phyloP scores from a whole-genome alignment of 2,329 filamentous ascomycete species.

The Podosphaera aphanis region DNA sequence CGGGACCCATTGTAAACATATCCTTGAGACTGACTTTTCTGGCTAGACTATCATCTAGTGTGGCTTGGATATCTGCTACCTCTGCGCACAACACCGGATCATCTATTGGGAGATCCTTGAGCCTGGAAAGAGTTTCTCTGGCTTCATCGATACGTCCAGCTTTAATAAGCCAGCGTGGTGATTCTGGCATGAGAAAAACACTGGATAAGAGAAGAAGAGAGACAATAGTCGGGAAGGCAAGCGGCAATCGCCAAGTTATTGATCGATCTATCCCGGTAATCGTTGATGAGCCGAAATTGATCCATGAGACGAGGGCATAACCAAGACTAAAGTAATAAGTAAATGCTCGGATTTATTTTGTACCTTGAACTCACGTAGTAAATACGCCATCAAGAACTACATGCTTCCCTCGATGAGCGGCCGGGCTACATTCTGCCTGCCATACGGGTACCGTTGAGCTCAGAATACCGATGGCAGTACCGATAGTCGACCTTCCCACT shows the following conservation, averaged over 20 bases:
- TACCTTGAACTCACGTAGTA: conserved; percentile 8
- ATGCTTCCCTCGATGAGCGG: conserved; percentile 22
- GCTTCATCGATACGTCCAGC: conserved; percentile 95
- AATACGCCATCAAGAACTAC: conserved; percentile 20
- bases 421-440: conserved; percentile 30
- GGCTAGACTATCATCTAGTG: conserved; percentile 4
- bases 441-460: conserved; percentile 31
- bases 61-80: conserved; percentile 33
- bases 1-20: conserved; percentile 45
- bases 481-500: conserved; percentile 25
- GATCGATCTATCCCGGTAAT: conserved; percentile 12
- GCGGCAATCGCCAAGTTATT: conserved; percentile 70
- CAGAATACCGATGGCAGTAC: conserved; percentile 28
- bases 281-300: conserved; percentile 20
- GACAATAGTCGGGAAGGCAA: conserved; percentile 85
- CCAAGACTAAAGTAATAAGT: conserved; percentile 11
- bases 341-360: background rate
- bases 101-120: background rate
- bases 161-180: conserved; percentile 84
- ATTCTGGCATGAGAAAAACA: conserved; percentile 82
- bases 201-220: conserved; percentile 61
- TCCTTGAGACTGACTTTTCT: conserved; percentile 43
- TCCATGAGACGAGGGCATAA: conserved; percentile 21
- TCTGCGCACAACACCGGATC: conserved; percentile 21
- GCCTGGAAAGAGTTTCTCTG: background rate